Percentiles rank a stretch among this genome's conserved stretches.
Evolutionary conservation across 2,329 filamentous ascomycete species (phyloP).

Genomic region (Aspergillus novoparasiticus): DNA sequence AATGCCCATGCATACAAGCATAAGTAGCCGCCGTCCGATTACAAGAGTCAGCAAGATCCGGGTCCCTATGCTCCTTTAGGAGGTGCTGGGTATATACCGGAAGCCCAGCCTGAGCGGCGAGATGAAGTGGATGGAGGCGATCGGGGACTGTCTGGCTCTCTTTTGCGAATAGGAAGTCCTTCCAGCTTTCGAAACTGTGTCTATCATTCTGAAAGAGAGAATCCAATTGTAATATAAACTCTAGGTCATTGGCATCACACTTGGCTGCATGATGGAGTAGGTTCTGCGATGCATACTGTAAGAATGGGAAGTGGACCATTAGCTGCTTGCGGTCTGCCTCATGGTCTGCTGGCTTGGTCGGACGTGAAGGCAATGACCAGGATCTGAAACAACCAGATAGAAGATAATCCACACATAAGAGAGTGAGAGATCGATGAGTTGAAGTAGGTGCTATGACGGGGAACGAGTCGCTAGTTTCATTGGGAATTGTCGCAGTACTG

Average conservation of each 20-base stretch:
- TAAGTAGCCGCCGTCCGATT: not conserved
- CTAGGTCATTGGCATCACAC: not conserved
- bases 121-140: not conserved
- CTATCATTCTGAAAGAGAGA: not conserved
- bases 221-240: not conserved
- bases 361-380: not conserved
- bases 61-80: not conserved
- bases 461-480: not conserved
- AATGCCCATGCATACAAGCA: not conserved
- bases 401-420: conserved; percentile 8
- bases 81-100: not conserved
- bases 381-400: not conserved
- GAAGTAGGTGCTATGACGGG: not conserved
- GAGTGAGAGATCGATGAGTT: conserved; percentile 1
- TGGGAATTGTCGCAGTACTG: not conserved
- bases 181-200: not conserved
- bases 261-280: not conserved
- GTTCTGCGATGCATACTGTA: conserved; percentile 10
- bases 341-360: not conserved
- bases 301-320: conserved; percentile 7
- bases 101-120: not conserved
- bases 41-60: not conserved
- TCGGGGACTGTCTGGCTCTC: not conserved
- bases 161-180: not conserved
- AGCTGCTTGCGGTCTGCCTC: not conserved